phyloP scores from a whole-genome alignment of 345 rosid genomes.

The Sonneratia caseolaris region DNA sequence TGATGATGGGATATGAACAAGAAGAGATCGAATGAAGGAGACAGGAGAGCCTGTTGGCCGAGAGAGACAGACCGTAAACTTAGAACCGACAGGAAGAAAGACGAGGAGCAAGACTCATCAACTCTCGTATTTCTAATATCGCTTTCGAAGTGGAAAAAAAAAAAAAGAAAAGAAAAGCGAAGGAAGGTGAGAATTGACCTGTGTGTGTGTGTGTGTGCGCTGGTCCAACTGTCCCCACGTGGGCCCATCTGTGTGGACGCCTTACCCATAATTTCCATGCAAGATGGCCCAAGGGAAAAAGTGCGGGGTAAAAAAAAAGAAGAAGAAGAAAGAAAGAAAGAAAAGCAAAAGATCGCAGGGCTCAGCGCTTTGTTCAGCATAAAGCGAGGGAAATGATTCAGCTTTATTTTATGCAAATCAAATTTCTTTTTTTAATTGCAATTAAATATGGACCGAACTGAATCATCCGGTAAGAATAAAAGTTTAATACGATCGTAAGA shows the following conservation, averaged over 20 bases:
- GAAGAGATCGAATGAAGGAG: neutral
- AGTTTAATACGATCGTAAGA: too few relatives aligned
- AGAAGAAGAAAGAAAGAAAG: neutral
- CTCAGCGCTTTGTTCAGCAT: neutral
- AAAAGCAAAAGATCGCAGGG: neutral
- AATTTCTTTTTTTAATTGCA: neutral
- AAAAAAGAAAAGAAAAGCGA: too few relatives aligned
- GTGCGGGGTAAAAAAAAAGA: neutral
- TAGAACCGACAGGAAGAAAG: too few relatives aligned
- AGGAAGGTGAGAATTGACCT: neutral
- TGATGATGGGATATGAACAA: too few relatives aligned
- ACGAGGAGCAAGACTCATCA: too few relatives aligned
- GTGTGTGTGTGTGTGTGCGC: neutral
- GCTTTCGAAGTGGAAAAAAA: too few relatives aligned
- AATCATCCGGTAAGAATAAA: too few relatives aligned
- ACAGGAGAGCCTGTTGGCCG: neutral
- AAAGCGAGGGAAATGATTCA: neutral
- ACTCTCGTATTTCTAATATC: too few relatives aligned
- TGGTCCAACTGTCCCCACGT: neutral
- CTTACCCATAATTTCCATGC: neutral
- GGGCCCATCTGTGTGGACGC: neutral
- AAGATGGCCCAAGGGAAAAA: neutral
- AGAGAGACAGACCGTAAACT: too few relatives aligned
- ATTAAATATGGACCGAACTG: too few relatives aligned
- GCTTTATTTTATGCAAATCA: constrained; percentile 5